Conservation (phyloP, 1,139 yeast genomes). For the Hansenula lynferdii region DNA sequence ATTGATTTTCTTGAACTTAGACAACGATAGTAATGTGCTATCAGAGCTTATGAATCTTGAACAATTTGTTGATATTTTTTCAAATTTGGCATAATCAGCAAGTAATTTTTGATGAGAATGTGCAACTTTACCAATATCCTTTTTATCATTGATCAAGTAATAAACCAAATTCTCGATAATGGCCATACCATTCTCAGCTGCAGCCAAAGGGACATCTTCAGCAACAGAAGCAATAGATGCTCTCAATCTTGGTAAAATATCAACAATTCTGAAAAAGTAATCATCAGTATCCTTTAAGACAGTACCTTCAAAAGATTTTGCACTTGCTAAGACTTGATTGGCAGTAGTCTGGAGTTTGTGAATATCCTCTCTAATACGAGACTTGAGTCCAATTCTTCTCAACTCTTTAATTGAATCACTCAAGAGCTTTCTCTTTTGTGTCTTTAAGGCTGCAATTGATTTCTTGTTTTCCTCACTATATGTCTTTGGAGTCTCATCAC, state of each 20-base stretch:
- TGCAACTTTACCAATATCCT: conserved; percentile 36
- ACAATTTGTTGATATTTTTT: no score
- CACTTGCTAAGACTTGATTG: conserved; percentile 53
- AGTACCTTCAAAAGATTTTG: conserved; percentile 40
- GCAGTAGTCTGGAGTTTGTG: conserved; percentile 58
- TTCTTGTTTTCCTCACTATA: conserved; percentile 75
- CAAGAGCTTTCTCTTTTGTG: conserved; percentile 72
- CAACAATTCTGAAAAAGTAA: conserved; percentile 67
- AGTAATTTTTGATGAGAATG: no score
- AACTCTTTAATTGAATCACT: conserved; percentile 75
- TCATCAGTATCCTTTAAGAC: conserved; percentile 46
- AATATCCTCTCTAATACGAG: conserved; percentile 61
- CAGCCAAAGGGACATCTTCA: conserved; percentile 73
- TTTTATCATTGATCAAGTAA: conserved; percentile 45
- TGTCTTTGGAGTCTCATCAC: conserved; percentile 71
- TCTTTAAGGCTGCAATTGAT: conserved; percentile 62
- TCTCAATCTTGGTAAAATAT: conserved; percentile 75
- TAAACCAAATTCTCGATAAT: conserved; percentile 71
- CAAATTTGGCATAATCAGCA: no score
- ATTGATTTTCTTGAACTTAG: conserved; percentile 6
- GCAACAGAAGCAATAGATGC: conserved; percentile 55
- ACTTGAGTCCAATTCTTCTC: conserved; percentile 68
- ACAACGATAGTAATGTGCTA: no score
- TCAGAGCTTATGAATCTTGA: no score
- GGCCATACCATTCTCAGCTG: conserved; percentile 73